Percentiles rank a stretch among this genome's conserved stretches.
phyloP scores from a whole-genome alignment of 1,284 basidiomycete species.

The Pisolithus thermaeus region DNA sequence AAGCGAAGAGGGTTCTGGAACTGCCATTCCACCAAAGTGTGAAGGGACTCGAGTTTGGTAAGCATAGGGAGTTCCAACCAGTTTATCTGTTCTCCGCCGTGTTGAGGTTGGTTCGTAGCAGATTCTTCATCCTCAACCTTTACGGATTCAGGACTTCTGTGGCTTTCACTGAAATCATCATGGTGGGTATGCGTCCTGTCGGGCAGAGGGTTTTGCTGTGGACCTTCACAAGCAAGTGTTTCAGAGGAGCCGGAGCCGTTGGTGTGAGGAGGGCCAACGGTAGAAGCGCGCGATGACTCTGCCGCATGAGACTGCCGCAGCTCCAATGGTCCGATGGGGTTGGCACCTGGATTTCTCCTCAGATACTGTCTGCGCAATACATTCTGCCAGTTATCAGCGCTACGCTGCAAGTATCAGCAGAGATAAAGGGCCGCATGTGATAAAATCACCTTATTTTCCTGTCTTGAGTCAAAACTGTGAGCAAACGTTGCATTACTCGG shows the following conservation, averaged over 20 bases:
- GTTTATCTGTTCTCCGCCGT: slow-evolving; percentile 31
- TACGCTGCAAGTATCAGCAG: slow-evolving; percentile 27
- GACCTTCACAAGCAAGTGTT: slow-evolving; percentile 1
- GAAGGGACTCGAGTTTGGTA: slow-evolving; percentile 71
- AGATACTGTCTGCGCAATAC: slow-evolving; percentile 65
- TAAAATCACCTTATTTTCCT: slow-evolving; percentile 61
- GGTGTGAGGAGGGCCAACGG: slow-evolving; percentile 9
- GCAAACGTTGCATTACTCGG: slow-evolving; percentile 65
- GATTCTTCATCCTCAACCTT: slow-evolving; percentile 24
- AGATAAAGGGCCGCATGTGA: slow-evolving; percentile 14
- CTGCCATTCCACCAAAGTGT: slow-evolving; percentile 72
- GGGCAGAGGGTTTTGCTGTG: slow-evolving; percentile 5
- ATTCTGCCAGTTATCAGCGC: slow-evolving; percentile 71
- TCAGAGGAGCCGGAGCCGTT: slow-evolving; percentile 8
- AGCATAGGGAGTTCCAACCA: slow-evolving; percentile 70
- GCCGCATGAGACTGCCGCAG: slow-evolving; percentile 15
- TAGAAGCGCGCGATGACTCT: slow-evolving; percentile 27
- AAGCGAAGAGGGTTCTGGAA: slow-evolving; percentile 68
- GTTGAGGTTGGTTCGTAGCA: slow-evolving; percentile 12
- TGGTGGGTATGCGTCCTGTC: not conserved
- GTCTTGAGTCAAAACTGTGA: slow-evolving; percentile 73
- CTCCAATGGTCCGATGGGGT: slow-evolving; percentile 54
- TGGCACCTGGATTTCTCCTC: slow-evolving; percentile 60
- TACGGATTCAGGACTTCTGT: slow-evolving; percentile 1
- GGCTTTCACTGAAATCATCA: slow-evolving; percentile 2